Base-by-base conservation (phyloP, 2,329 filamentous ascomycete species). In the Acephala macrosclerotiorum region DNA sequence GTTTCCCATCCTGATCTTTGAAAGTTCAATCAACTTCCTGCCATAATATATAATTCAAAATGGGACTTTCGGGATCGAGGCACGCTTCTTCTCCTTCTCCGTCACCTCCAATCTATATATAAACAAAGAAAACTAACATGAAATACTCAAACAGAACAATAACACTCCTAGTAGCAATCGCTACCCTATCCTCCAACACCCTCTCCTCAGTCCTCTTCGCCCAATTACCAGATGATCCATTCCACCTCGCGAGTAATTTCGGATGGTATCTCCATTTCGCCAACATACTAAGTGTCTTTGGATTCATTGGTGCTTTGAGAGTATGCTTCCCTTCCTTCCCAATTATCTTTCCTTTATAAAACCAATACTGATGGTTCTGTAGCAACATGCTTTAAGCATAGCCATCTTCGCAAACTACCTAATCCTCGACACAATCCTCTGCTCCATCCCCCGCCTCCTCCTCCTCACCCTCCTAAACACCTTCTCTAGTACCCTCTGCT, bases 261-360 rank as follows among this genome's bases (percentile, higher is more conserved):
- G 70, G 77, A 6, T 67, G 74, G 49, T 83, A 82, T 70, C 74
- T 80, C 25, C 73, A 78, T 66, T 73, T 80, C 38, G 78, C 79
- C 20, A 77, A 77, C 63, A 67, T 78, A 9, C 71, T 80, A 51
- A 80, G 79, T 67, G 68, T 79, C 11, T 71, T 81, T 55, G 81
- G 81, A 5, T 65, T 82, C 29, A 61, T 81, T n/a, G 80, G 80
- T 53, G 80, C 79, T 36, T 49, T 81, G n/a, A 75, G 76, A 72
- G 81, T 83, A 77, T 67, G 77, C 72, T 38, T 64, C 22, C 18
- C 33, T 35, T 51, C 51, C 42, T 47, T 35, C 26, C 20, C 22
- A n/a, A 2, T 35, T 22, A 26, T 20, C 49, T n/a, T 53, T 7
- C 18, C 35, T 14, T n/a, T n/a, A n/a, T n/a, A n/a, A n/a, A n/a